Base-by-base conservation (phyloP, 805 yeast genomes). In the Zygotorulaspora florentina region DNA sequence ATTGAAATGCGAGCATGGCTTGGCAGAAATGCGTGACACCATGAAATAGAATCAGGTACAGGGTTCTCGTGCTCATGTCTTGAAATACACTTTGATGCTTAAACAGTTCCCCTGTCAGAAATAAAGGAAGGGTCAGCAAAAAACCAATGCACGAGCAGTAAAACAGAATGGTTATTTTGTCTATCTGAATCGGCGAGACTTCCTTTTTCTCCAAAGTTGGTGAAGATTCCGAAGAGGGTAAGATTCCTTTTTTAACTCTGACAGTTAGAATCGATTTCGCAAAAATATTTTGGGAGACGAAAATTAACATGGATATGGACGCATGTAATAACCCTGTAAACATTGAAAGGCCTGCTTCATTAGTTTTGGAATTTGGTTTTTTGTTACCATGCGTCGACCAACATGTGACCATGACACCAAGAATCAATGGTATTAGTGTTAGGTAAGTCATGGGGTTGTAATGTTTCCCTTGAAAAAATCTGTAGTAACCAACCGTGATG, bases 331-430 rank as follows among this genome's bases (percentile, higher is more conserved):
- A 48, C 0, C 76, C 76, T 35, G 57, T 51, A 12, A 64, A 48
- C 47, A 55, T 58, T 6, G 43, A 37, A 15, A 50, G 11, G 3
- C 42, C 39, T 10, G 45, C 36, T 13, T 38, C 39, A 16, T 35
- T 23, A 3, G 47, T 40, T 33, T n/a, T n/a, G 13, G 36, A 33
- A 3, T 42, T 33, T 15, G 48, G 44, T 8, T 50, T 51, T 8
- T 46, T 46, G 23, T 47, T 50, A 10, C 57, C 53, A 28, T 56
- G 60, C 12, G 71, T 69, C 36, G 75, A 72, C 47, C 81, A 76
- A 61, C 91, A 85, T 3, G 87, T 80, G 58, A 89, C 68, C 76
- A 89, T 87, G 47, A 91, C 96, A 13, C 99, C 99, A 25, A 75
- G 43, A 35, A 90, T 78, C 50, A 91, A 72, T 0, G 98, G 96